Conservation (phyloP, 2,329 filamentous ascomycete genomes). For the Trematosphaeria pertusa region DNA sequence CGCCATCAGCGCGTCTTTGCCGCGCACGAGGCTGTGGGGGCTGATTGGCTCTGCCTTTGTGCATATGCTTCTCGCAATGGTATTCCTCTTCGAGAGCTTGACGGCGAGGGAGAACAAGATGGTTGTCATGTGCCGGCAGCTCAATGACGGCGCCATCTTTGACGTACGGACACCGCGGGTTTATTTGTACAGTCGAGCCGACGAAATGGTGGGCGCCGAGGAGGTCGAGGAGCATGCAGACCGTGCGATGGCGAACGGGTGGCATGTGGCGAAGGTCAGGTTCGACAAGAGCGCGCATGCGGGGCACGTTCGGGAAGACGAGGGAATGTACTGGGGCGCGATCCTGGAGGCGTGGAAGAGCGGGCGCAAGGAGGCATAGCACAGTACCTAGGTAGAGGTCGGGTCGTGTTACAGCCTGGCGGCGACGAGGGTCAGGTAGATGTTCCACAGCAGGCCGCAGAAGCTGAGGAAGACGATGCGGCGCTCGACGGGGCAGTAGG, state of each 20-base stretch:
- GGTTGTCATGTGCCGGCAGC: conserved; percentile 32
- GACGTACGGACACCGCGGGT: conserved; percentile 52
- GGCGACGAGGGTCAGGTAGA: conserved; percentile 73
- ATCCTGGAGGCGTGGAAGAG: conserved; percentile 42
- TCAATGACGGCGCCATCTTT: conserved; percentile 40
- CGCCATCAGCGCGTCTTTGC: conserved; percentile 38
- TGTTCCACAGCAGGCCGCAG: conserved; percentile 75
- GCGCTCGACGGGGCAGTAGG: conserved; percentile 71
- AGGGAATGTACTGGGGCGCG: conserved; percentile 64
- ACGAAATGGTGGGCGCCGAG: conserved; percentile 62
- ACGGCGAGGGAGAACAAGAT: conserved; percentile 33
- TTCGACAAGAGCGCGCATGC: conserved; percentile 68
- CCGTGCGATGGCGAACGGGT: conserved; percentile 57
- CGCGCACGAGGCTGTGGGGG: conserved; percentile 29
- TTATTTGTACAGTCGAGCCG: conserved; percentile 66
- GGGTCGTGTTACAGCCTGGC: conserved; percentile 35
- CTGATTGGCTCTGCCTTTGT: conserved; percentile 35
- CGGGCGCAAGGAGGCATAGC: too few species aligned
- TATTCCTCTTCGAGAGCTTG: conserved; percentile 25
- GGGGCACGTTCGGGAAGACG: conserved; percentile 65
- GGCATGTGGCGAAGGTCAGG: conserved; percentile 56
- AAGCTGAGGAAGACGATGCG: conserved; percentile 75
- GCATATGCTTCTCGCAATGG: conserved; percentile 33
- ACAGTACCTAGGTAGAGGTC: too few species aligned
- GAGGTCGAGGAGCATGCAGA: conserved; percentile 64